Base-by-base conservation (phyloP, 371 early-diverging fungal genomes). In the Apophysomyces sp. region DNA sequence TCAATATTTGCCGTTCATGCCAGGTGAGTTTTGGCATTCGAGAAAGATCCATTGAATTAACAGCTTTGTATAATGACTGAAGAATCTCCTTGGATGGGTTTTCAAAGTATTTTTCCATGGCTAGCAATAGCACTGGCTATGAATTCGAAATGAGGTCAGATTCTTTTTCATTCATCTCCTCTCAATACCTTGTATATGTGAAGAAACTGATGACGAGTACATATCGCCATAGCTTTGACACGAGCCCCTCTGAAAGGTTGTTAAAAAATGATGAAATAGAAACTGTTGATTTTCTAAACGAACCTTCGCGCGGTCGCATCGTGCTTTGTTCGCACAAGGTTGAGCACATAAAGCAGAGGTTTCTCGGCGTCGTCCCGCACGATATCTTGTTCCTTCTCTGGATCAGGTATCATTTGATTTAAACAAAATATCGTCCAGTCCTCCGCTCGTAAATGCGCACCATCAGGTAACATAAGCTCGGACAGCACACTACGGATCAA, bases 401-500 rank as follows among this genome's bases (percentile, higher is more conserved):
- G 77, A 56, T 85, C 83, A 21, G 87, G 84, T 55, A 85, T 88
- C 58, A 78, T 80, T 62, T 89, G 92, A 76, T 93, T 93, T 28
- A 94, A 72, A 58, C 93, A 90, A 66, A 97, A 96, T 60, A 92
- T 87, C n/a, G 95, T 95, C 94, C 95, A 95, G 74, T 97, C 97
- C 65, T 92, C 92, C 37, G 91, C 87, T 36, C 96, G 85, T 41
- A 91, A 74, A 77, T 97, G 96, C 37, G 95, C 94, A 6, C 97
- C 97, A 71, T 97, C 97, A 9, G 97, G 97, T 52, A 97, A 73
- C 96, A 97, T 97, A 52, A 94, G 87, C 59, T 97, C 97, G 9
- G 97, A 95, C 36, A 97, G 78, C 49, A 89, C 78, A 63, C 93
- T 92, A 65, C 30, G 41, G 18, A 29, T 63, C 41, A n/a, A 44